Evolutionary conservation across 345 rosid genomes (phyloP), one percentile per base, ranked within the genome.

Genomic region (Eucalyptus microcorys): DNA sequence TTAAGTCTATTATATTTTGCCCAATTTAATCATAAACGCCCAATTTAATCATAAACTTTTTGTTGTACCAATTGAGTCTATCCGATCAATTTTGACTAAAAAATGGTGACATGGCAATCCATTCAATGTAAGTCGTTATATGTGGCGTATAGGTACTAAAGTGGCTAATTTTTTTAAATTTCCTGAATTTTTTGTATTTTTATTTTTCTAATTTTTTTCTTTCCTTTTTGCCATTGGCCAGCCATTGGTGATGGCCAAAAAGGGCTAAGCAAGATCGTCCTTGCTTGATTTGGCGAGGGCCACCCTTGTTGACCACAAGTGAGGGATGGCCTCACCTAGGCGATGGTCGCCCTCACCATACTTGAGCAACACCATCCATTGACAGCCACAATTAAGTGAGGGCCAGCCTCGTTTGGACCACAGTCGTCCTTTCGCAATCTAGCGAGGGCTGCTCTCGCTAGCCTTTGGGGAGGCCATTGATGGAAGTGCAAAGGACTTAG

Each of bases 81-180:
- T 53, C 26, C 27, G 0, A 53, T 22, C 0, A 53, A 53, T 53
- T 53, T 53, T 22, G 59, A 53, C 1, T 0, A 22, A 0, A 53
- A 53, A 21, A 53, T 53, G 0, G 0, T 53, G 0, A 53, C 7
- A 0, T 53, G 5, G 3, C 0, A 1, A 11, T 8, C 0, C 27
- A 53, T 6, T 53, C 0, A 22, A 22, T 22, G 0, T 53, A 0
- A 22, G 5, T 53, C 1, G 1, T 53, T 22, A 21, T 7, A 0
- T 0, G 0, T 53, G 27, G 27, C 1, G 2, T 53, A 53, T 53
- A 0, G 0, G 0, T 9, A 0, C 5, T 53, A 2, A 53, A 0
- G 1, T 53, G 12, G 59, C 22, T 53, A 53, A 22, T 53, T 53
- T 53, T 8, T 22, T 0, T 2, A 53, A 53, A 53, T 3, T 53